These are phyloP conservation scores for Colletotrichum liaoningense DNA, from an alignment of 2,329 filamentous ascomycete species.

Conservation along the genomic window DNA sequence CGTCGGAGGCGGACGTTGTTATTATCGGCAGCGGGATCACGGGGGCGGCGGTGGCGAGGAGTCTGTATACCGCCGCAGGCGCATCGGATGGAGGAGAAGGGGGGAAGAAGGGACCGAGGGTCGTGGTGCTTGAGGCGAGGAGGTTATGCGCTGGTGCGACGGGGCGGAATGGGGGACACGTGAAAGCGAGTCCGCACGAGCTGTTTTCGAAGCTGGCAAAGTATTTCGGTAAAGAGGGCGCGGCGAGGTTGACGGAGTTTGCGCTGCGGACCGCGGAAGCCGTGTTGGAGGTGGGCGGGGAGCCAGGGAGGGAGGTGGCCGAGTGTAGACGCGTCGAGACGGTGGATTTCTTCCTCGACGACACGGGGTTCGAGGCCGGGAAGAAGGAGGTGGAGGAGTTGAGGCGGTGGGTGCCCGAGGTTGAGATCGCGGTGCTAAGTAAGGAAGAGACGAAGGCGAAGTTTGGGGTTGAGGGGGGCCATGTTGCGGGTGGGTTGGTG, in stretches of 20 bases:
- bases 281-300: constrained; percentile 51
- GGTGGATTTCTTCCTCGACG: constrained; percentile 57
- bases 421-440: constrained; percentile 48
- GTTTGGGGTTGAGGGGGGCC: constrained; percentile 48
- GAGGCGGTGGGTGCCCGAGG: constrained; percentile 52
- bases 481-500: constrained; percentile 54
- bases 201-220: constrained; percentile 49
- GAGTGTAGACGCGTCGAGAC: constrained; percentile 59
- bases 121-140: constrained; percentile 64
- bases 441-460: constrained; percentile 46
- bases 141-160: constrained; percentile 63
- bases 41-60: constrained; percentile 52
- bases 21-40: constrained; percentile 68
- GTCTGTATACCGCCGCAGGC: constrained; percentile 22
- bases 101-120: constrained; percentile 25
- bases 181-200: constrained; percentile 58
- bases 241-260: constrained; percentile 55
- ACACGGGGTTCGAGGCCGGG: constrained; percentile 47
- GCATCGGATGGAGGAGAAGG: background rate
- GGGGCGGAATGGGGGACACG: constrained; percentile 64
- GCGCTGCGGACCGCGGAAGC: constrained; percentile 54
- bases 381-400: constrained; percentile 47
- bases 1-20: constrained; percentile 56
- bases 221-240: constrained; percentile 47
- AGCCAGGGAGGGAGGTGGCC: constrained; percentile 44